Percentiles rank a stretch among this genome's conserved stretches.
These are phyloP conservation scores for Parachaetomium inaequale DNA, from an alignment of 495 filamentous ascomycete genomes.

Conservation along the genomic window DNA sequence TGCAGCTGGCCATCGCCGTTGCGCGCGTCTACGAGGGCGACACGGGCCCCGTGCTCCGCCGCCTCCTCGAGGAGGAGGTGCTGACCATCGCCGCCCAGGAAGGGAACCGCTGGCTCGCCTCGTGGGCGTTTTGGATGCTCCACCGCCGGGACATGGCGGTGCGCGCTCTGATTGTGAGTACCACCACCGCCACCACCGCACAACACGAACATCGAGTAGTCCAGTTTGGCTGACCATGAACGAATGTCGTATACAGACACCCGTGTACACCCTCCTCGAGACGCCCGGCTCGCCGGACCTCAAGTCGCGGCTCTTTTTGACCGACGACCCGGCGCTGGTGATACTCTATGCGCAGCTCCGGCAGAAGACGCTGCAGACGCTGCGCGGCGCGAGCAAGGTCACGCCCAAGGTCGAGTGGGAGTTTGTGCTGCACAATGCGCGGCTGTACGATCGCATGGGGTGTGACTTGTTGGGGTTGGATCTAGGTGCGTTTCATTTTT, in stretches of 20 bases:
- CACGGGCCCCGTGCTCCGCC: conserved; percentile 65
- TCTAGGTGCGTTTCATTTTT: conserved; percentile 45
- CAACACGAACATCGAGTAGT: neutral
- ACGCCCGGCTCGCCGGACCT: conserved; percentile 57
- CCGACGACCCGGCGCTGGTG: conserved; percentile 84
- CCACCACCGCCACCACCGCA: neutral
- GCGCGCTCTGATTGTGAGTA: conserved; percentile 65
- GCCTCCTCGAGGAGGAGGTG: conserved; percentile 74
- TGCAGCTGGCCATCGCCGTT: conserved; percentile 88
- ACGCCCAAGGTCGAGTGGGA: conserved; percentile 77
- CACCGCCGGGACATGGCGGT: conserved; percentile 80
- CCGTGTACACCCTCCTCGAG: conserved; percentile 66
- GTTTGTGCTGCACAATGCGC: conserved; percentile 84
- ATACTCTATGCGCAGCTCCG: conserved; percentile 84
- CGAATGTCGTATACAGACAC: conserved; percentile 52
- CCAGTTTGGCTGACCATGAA: conserved; percentile 3
- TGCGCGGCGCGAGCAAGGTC: conserved; percentile 80
- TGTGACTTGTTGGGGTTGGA: conserved; percentile 91
- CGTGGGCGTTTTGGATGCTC: conserved; percentile 96
- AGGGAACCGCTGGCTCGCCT: conserved; percentile 90
- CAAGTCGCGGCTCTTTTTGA: conserved; percentile 72
- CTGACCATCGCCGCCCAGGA: conserved; percentile 71
- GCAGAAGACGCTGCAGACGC: conserved; percentile 78
- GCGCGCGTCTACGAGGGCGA: conserved; percentile 88
- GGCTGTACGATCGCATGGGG: conserved; percentile 91